Percentiles rank a stretch among this genome's conserved stretches.
These are phyloP conservation scores for Diaporthe destruens DNA, from an alignment of 2,329 filamentous ascomycete genomes.

Conservation along the genomic window DNA sequence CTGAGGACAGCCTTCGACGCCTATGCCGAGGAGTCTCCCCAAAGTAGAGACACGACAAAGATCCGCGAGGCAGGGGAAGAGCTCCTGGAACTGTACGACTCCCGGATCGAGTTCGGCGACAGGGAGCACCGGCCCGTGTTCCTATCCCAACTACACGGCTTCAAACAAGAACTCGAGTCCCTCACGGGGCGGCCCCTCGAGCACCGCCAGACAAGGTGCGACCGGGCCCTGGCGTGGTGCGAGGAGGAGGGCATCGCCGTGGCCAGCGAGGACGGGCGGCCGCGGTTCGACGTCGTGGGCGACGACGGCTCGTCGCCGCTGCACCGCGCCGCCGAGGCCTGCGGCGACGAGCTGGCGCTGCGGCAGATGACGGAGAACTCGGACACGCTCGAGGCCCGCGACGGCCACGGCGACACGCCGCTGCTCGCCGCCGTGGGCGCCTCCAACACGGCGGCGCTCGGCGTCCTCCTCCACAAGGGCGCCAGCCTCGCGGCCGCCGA, in stretches of 20 bases:
- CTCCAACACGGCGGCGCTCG: constrained; percentile 25
- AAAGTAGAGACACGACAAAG: neutral
- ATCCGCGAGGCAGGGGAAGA: constrained; percentile 5
- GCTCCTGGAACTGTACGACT: constrained; percentile 20
- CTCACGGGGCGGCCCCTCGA: constrained; percentile 7
- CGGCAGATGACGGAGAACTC: constrained; percentile 39
- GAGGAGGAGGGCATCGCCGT: neutral
- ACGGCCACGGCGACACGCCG: constrained; percentile 27
- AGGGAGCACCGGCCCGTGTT: neutral
- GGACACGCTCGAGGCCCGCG: constrained; percentile 5
- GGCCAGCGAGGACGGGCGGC: neutral
- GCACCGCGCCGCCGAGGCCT: constrained; percentile 30
- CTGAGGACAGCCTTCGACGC: constrained; percentile 25
- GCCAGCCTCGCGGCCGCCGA: constrained; percentile 30
- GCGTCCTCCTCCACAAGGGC: constrained; percentile 5
- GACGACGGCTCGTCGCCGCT: constrained; percentile 28
- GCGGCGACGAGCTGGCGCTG: constrained; percentile 4
- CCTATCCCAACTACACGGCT: constrained; percentile 18
- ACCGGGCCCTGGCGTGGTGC: constrained; percentile 34
- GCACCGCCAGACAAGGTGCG: neutral
- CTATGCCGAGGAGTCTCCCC: neutral
- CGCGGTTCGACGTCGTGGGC: constrained; percentile 26
- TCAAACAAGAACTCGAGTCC: constrained; percentile 22
- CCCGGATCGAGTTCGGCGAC: constrained; percentile 1
- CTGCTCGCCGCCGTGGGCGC: constrained; percentile 12